A percentile compares a stretch with the other conserved stretches of the same genome.
Evolutionary conservation across 192 early-diverging fungal species (phyloP).

Genomic region (Coemansia sp.): DNA sequence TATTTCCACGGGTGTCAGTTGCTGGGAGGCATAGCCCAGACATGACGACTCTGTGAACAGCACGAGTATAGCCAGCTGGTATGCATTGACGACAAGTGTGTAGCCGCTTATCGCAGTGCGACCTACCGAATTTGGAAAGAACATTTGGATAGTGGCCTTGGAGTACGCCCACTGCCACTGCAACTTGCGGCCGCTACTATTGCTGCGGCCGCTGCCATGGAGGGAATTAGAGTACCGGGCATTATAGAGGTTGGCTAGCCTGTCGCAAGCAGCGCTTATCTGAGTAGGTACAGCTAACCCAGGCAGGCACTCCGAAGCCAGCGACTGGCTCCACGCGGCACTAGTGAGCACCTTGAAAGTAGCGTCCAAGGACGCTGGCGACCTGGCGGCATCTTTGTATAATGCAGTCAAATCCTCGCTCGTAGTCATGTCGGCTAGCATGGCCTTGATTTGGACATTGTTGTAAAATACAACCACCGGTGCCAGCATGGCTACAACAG

Average conservation of each 20-base stretch:
- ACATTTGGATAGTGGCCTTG: constrained; percentile 59
- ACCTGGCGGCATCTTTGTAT: neutral
- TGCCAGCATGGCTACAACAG: neutral
- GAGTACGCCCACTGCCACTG: constrained; percentile 24
- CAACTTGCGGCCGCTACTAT: neutral
- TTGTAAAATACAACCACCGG: neutral
- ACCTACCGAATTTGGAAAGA: constrained; percentile 89
- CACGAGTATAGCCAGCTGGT: constrained; percentile 89
- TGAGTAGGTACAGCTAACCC: neutral
- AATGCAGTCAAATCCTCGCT: neutral
- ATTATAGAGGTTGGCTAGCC: neutral
- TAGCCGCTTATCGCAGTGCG: constrained; percentile 56
- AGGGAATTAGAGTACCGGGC: too few species aligned
- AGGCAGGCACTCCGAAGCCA: neutral
- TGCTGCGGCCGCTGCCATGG: too few species aligned
- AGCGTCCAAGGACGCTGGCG: neutral
- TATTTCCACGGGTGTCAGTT: constrained; percentile 66
- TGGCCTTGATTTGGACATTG: neutral
- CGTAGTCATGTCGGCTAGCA: neutral
- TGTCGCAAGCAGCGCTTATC: neutral
- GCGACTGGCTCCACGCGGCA: neutral
- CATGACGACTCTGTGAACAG: constrained; percentile 67
- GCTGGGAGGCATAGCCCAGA: constrained; percentile 41
- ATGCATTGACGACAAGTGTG: constrained; percentile 66
- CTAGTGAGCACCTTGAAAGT: neutral